Conservation (phyloP, 805 yeast species). For the Maudiozyma pseudohumilis region DNA sequence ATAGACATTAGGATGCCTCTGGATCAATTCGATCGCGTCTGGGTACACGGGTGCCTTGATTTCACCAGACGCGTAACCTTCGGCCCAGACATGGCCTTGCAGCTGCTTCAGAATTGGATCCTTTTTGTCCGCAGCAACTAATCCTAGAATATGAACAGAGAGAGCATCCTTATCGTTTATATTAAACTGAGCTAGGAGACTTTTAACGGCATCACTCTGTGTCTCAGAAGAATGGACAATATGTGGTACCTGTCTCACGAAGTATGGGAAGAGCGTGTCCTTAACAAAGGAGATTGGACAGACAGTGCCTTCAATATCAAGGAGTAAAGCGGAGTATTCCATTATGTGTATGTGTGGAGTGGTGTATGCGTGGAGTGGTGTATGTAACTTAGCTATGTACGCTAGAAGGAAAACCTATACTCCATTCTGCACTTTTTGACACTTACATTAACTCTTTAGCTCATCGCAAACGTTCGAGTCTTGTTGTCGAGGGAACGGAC, state of each 20-base stretch:
- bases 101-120: slow-evolving; percentile 66
- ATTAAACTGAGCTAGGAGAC: slow-evolving; percentile 21
- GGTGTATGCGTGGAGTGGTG: no score
- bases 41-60: slow-evolving; percentile 65
- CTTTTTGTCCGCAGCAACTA: slow-evolving; percentile 63
- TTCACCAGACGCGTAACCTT: slow-evolving; percentile 70
- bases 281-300: slow-evolving; percentile 88
- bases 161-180: slow-evolving; percentile 29
- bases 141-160: slow-evolving; percentile 38
- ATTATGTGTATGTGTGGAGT: no score
- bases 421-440: no score
- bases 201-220: slow-evolving; percentile 9
- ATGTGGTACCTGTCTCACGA: slow-evolving; percentile 41
- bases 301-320: slow-evolving; percentile 88
- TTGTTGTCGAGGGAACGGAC: no score
- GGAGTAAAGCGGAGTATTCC: slow-evolving; percentile 35
- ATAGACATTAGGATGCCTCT: slow-evolving; percentile 40
- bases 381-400: no score
- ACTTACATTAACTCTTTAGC: no score
- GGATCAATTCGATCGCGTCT: slow-evolving; percentile 58
- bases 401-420: no score
- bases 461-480: no score
- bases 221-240: slow-evolving; percentile 23
- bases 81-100: slow-evolving; percentile 77
- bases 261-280: slow-evolving; percentile 68